Conservation (phyloP, 129 eudicot species). For the Mikania micrantha region DNA sequence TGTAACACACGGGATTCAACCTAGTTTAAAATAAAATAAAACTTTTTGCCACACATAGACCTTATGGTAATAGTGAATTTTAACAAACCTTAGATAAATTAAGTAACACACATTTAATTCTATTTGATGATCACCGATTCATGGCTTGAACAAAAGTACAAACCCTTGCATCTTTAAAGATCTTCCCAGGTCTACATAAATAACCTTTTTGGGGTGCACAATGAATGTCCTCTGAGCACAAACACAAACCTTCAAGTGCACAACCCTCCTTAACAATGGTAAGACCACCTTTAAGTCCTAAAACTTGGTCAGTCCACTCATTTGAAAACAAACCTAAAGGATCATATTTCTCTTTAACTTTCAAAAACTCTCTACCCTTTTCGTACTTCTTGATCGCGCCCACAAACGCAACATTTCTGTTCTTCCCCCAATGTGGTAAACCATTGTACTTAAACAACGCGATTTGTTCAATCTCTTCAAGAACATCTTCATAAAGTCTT, state of each 20-base stretch:
- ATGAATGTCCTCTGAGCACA: slow-evolving; percentile 68
- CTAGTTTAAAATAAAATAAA: no score
- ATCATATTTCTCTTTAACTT: slow-evolving; percentile 56
- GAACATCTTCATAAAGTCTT: slow-evolving; percentile 51
- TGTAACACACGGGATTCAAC: no score
- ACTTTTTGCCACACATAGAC: no score
- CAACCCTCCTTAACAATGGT: slow-evolving; percentile 56
- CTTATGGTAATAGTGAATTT: no score
- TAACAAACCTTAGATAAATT: no score
- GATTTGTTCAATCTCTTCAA: slow-evolving; percentile 81
- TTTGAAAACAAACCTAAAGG: slow-evolving; percentile 69
- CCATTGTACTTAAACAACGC: slow-evolving; percentile 67
- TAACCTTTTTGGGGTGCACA: slow-evolving; percentile 81
- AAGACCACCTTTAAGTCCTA: slow-evolving; percentile 52
- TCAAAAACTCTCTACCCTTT: slow-evolving; percentile 35
- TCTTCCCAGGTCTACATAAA: slow-evolving; percentile 56
- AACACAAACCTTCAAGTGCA: slow-evolving; percentile 77
- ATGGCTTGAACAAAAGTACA: slow-evolving; percentile 33
- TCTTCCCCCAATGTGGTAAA: slow-evolving; percentile 89
- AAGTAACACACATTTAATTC: no score
- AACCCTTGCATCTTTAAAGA: slow-evolving; percentile 62
- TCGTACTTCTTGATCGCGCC: slow-evolving; percentile 52
- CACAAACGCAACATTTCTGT: slow-evolving; percentile 62
- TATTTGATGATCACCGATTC: background rate
- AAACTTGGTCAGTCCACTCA: slow-evolving; percentile 74